These are phyloP conservation scores for Drechslerella coelobrocha DNA, from an alignment of 2,329 filamentous ascomycete species.

Conservation along the genomic window DNA sequence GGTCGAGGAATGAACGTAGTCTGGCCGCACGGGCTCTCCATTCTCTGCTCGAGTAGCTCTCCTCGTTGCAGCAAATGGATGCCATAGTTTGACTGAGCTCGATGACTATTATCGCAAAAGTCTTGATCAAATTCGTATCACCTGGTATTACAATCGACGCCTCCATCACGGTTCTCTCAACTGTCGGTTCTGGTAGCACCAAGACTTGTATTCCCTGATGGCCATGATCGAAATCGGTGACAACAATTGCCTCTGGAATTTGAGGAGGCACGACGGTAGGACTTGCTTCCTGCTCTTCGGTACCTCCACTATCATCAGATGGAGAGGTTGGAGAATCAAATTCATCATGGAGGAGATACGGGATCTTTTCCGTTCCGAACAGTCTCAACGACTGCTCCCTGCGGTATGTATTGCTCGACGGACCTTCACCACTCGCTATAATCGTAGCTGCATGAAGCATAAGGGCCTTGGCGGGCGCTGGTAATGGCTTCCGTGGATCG, in stretches of 20 bases:
- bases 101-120: conserved; percentile 13
- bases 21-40: conserved; percentile 10
- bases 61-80: background rate
- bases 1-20: background rate
- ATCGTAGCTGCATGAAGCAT: conserved; percentile 6
- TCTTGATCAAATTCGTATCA: background rate
- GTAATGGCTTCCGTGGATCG: background rate
- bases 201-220: conserved; percentile 34
- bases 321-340: conserved; percentile 11
- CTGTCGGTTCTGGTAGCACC: conserved; percentile 27
- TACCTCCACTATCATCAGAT: background rate
- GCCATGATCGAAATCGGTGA: conserved; percentile 28
- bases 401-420: conserved; percentile 5
- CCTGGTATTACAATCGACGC: conserved; percentile 7
- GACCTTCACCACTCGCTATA: background rate
- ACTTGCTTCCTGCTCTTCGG: background rate
- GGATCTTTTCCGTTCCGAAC: conserved; percentile 14
- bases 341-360: conserved; percentile 13
- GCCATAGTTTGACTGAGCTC: conserved; percentile 21
- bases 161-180: conserved; percentile 6
- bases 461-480: conserved; percentile 5
- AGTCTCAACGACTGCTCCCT: conserved; percentile 7
- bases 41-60: background rate
- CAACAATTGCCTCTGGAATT: conserved; percentile 5
- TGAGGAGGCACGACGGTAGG: too few species aligned